Evolutionary conservation across 225 moss, liverwort and hornwort genomes (phyloP).

Genomic region (Anthoceros angustus): DNA sequence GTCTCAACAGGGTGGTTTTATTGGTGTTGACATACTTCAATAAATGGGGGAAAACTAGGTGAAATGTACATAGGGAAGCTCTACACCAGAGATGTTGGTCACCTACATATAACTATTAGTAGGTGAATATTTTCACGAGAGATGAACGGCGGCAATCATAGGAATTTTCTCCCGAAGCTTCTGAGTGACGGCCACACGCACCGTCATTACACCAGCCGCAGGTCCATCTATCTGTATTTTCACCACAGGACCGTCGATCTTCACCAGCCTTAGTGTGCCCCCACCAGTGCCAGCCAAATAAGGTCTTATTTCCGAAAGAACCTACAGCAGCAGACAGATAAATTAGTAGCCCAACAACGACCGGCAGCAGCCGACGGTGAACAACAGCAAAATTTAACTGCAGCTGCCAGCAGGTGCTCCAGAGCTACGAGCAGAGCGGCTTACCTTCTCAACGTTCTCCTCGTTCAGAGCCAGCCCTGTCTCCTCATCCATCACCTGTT

Average conservation of each 20-base stretch:
- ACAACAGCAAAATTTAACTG: not conserved
- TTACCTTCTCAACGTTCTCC: constrained; percentile 66
- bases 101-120: not conserved
- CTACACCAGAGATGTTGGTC: too few species aligned
- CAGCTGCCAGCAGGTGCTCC: not conserved
- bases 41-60: too few species aligned
- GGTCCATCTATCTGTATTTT: constrained; percentile 76
- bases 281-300: constrained; percentile 80
- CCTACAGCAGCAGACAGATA: constrained; percentile 13
- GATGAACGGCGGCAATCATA: constrained; percentile 94
- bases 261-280: constrained; percentile 57
- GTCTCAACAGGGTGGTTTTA: too few species aligned
- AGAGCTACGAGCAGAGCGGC: not conserved
- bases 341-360: not conserved
- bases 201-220: constrained; percentile 94
- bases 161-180: constrained; percentile 91
- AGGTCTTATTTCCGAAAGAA: constrained; percentile 76
- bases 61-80: too few species aligned
- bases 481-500: constrained; percentile 93
- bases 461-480: constrained; percentile 68
- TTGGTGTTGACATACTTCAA: too few species aligned
- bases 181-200: constrained; percentile 91
- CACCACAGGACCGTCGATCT: constrained; percentile 89
- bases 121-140: constrained; percentile 17
- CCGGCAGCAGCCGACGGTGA: not conserved